Conservation (phyloP, 805 yeast genomes). For the Candida pseudofarinosa region DNA sequence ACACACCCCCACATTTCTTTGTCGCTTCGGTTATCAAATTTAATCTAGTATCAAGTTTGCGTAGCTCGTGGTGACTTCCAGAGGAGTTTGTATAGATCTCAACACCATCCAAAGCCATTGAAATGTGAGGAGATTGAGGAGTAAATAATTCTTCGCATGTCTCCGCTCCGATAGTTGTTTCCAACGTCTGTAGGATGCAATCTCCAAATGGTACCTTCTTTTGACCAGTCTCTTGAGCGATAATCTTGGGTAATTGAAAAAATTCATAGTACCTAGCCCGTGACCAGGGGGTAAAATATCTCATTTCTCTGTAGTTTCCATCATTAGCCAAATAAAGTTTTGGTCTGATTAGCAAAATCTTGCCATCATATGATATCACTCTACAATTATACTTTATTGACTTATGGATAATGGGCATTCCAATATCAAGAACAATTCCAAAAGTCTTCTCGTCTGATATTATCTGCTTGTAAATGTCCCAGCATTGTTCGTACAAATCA, state of each 20-base stretch:
- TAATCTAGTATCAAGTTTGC: slow-evolving; percentile 83
- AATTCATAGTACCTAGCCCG: slow-evolving; percentile 72
- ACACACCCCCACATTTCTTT: slow-evolving; percentile 93
- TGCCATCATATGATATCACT: slow-evolving; percentile 71
- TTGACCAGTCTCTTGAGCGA: slow-evolving; percentile 67
- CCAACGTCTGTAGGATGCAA: slow-evolving; percentile 77
- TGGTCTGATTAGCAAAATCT: slow-evolving; percentile 83
- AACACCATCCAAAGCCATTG: slow-evolving; percentile 92
- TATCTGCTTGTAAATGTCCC: slow-evolving; percentile 90
- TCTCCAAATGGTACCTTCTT: slow-evolving; percentile 77
- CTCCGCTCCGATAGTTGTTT: slow-evolving; percentile 92
- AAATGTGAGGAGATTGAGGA: slow-evolving; percentile 91
- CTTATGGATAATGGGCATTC: slow-evolving; percentile 90
- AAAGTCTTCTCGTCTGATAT: slow-evolving; percentile 61
- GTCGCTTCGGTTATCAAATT: slow-evolving; percentile 88
- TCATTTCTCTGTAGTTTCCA: slow-evolving; percentile 97
- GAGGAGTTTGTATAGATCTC: slow-evolving; percentile 94
- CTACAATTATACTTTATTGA: slow-evolving; percentile 91
- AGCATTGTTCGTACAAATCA: slow-evolving; percentile 82
- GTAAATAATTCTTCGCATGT: slow-evolving; percentile 98
- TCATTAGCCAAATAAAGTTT: slow-evolving; percentile 92
- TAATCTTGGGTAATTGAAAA: slow-evolving; percentile 64
- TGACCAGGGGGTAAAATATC: slow-evolving; percentile 94
- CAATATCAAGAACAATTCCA: slow-evolving; percentile 83
- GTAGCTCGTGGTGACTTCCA: slow-evolving; percentile 95